Percentiles rank a stretch among this genome's conserved stretches.
Conservation (phyloP, 164 flowering plant species). For the Paratinospora sagittata region DNA sequence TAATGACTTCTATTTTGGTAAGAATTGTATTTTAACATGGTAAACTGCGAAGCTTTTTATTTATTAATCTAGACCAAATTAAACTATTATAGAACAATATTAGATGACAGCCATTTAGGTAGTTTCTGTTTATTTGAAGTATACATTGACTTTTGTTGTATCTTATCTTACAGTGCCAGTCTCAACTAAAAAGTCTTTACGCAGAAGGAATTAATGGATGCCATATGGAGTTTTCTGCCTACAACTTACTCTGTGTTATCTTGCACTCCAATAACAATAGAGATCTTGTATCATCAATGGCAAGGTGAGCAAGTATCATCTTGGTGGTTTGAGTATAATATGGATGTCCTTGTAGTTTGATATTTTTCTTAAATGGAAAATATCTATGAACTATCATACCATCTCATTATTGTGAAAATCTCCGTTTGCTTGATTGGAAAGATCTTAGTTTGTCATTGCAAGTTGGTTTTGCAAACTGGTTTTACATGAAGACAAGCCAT, state of each 20-base stretch:
- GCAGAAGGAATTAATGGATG: conserved; percentile 91
- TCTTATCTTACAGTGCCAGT: conserved; percentile 67
- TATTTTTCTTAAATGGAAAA: background rate
- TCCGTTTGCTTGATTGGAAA: too few species aligned
- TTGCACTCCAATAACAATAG: conserved; percentile 83
- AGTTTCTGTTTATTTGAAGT: background rate
- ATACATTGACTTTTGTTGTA: background rate
- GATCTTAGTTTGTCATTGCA: too few species aligned
- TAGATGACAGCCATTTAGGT: background rate
- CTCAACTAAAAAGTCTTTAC: conserved; percentile 82
- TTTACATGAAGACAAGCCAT: too few species aligned
- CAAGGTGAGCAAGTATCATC: conserved; percentile 45
- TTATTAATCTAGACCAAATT: too few species aligned
- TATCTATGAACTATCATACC: background rate
- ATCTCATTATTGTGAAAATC: background rate
- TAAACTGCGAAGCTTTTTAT: too few species aligned
- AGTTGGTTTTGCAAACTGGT: too few species aligned
- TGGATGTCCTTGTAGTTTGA: too few species aligned
- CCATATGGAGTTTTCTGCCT: conserved; percentile 86
- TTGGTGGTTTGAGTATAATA: too few species aligned
- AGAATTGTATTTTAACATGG: background rate
- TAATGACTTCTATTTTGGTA: background rate
- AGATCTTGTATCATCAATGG: conserved; percentile 82
- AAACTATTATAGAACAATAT: too few species aligned
- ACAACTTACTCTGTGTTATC: conserved; percentile 76